Conservation (phyloP, 192 early-diverging fungal species). For the Umbelopsis vinacea region DNA sequence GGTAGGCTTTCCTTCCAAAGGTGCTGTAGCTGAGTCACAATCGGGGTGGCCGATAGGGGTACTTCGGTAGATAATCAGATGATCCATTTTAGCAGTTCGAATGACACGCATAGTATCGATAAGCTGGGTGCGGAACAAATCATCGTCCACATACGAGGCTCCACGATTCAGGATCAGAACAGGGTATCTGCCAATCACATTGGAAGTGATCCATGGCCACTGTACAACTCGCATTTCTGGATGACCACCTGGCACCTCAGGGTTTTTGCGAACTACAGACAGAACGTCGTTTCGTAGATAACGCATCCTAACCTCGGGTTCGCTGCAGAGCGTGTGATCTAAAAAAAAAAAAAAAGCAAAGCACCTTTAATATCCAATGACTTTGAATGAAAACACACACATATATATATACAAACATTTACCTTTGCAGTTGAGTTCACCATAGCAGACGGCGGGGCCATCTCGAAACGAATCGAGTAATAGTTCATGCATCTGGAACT, state of each 20-base stretch:
- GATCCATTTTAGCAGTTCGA: slow-evolving; percentile 36
- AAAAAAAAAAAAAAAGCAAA: slow-evolving; percentile 13
- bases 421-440: slow-evolving; percentile 56
- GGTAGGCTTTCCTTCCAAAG: slow-evolving; percentile 36
- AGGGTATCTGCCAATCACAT: slow-evolving; percentile 37
- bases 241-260: slow-evolving; percentile 24
- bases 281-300: slow-evolving; percentile 57
- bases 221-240: slow-evolving; percentile 46
- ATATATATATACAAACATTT: too few relatives aligned
- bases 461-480: slow-evolving; percentile 58
- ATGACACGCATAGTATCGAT: slow-evolving; percentile 41
- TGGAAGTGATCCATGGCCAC: slow-evolving; percentile 46
- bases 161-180: slow-evolving; percentile 53
- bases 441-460: slow-evolving; percentile 57
- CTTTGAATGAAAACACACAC: background rate
- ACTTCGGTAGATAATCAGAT: slow-evolving; percentile 55
- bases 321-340: slow-evolving; percentile 44
- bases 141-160: slow-evolving; percentile 43
- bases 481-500: slow-evolving; percentile 59
- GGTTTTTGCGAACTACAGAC: slow-evolving; percentile 25
- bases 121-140: slow-evolving; percentile 38
- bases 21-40: slow-evolving; percentile 48
- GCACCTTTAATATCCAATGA: slow-evolving; percentile 1
- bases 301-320: slow-evolving; percentile 28
- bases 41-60: slow-evolving; percentile 53